These are phyloP conservation scores for Chaetothyriales sp. DNA, from an alignment of 2,329 filamentous ascomycete species.

Conservation along the genomic window DNA sequence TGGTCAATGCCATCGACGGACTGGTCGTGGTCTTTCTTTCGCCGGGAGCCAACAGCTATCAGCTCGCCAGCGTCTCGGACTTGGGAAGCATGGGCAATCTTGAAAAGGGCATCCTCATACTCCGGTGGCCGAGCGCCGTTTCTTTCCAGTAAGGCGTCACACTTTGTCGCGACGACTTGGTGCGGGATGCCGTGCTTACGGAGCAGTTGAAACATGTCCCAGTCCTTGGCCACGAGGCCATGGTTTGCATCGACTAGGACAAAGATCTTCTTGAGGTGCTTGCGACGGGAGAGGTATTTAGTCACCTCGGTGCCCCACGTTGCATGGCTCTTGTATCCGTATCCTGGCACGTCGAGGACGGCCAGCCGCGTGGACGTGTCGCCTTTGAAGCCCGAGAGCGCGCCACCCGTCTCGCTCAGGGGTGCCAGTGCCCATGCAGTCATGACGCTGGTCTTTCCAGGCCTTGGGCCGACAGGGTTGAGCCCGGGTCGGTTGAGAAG, in stretches of 20 bases:
- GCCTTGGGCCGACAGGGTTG: conserved; percentile 27
- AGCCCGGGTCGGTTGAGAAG: conserved; percentile 33
- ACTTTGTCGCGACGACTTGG: conserved; percentile 54
- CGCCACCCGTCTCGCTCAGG: conserved; percentile 23
- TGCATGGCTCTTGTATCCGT: conserved; percentile 47
- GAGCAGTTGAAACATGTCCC: conserved; percentile 43
- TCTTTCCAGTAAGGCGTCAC: conserved; percentile 37
- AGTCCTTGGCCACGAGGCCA: conserved; percentile 49
- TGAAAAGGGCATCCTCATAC: background rate
- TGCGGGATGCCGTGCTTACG: conserved; percentile 44
- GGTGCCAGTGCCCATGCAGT: conserved; percentile 51
- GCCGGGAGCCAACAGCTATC: conserved; percentile 28
- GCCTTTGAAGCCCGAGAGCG: conserved; percentile 18
- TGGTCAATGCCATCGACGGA: conserved; percentile 40
- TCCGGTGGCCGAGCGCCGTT: background rate
- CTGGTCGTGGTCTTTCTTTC: conserved; percentile 43
- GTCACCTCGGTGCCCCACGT: conserved; percentile 56
- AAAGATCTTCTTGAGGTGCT: conserved; percentile 50
- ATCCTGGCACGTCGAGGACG: conserved; percentile 59
- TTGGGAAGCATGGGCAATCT: background rate
- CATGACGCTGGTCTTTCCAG: conserved; percentile 51
- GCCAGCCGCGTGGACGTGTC: conserved; percentile 35
- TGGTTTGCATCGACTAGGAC: conserved; percentile 51
- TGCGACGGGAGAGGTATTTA: conserved; percentile 51
- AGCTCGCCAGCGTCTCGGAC: conserved; percentile 20